Base-by-base conservation (phyloP, 108 stramenopile genomes). In the Asterionellopsis glacialis region DNA sequence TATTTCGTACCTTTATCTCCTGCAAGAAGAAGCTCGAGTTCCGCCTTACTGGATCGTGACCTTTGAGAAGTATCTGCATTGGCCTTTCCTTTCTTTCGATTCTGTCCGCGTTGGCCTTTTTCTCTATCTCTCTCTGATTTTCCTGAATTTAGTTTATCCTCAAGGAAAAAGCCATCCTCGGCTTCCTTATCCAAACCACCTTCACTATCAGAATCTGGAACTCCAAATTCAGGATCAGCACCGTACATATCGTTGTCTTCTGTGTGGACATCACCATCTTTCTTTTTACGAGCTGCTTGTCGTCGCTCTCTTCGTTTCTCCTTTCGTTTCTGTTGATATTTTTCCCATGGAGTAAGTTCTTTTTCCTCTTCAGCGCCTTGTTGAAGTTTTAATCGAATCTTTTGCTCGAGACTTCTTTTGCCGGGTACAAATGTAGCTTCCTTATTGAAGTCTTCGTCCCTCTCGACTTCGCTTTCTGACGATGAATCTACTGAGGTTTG, bases 241-340 rank as follows among this genome's bases (percentile, higher is more conserved):
- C 57, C 68, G 47, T 69, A 74, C 68, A 74, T 74, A 18, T 68
- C 79, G 45, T 78, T 73, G 39, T 61, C 59, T 27, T 58, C 28
- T 45, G 58, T 49, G 21, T 64, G 53, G 0, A 52, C 64, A 28
- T 55, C 82, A 9, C 47, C 68, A 24, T 61, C 42, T 11, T 58
- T 18, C 12, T 76, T 71, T 59, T 70, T 73, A 11, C 74, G 75
- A 4, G 67, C 61, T 41, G 75, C 79, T 74, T 77, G 74, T 41
- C 79, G 57, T 10, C 80, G 72, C 59, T 90, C 88, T 59, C 66
- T 80, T 48, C 84, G 59, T 61, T 94, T 94, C 64, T 88, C 72
- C 65, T 90, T 91, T 48, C 88, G 77, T 68, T 91, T 91, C 52
- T 85, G 80, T 45, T 88, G 83, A 53, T 91, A 91, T 61, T 90